Evolutionary conservation across 495 filamentous ascomycete genomes (phyloP), one percentile per base, ranked within the genome.

Genomic region (Viridothelium virens): DNA sequence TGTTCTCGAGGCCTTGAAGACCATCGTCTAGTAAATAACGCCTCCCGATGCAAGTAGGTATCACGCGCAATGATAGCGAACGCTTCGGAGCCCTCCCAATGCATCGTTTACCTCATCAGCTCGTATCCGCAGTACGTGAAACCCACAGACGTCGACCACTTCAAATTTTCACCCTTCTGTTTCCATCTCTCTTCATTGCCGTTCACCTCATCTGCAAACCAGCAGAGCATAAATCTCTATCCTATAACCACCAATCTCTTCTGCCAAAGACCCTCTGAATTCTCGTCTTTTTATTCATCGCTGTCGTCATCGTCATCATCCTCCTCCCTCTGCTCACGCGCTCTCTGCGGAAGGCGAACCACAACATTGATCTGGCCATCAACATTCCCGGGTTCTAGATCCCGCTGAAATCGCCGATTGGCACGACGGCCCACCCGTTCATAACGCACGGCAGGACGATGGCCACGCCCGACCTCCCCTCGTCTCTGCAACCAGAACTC

Each of bases 131-230:
- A 5, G 16, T 9, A 16, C 41, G 18, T 53, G 12, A 53, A 53
- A n/a, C 5, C 56, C 36, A n/a, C 38, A 69, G 62, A 66, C 67
- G 70, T 44, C 41, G 41, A 7, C 41, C 41, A 7, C 41, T 44
- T 44, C 41, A 44, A 44, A 7, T 44, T 44, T 7, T 14, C 41
- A 7, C 7, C 41, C 1, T 44, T 14, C 41, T 7, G 41, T 14
- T 44, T 44, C 7, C 41, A 44, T 14, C 41, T 44, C 41, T 44
- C 14, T 44, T 44, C 41, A 14, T 44, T 7, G 7, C 41, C 41
- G 41, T 44, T 44, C 41, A 44, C 14, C 6, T 14, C 41, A 44
- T 44, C 41, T 7, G 6, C 6, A 7, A 44, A 7, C 14, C 6
- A 44, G 41, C 6, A 14, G 6, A 44, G 41, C 41, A 7, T 44